Percentiles rank a stretch among this genome's conserved stretches.
Conservation (phyloP, 2,329 filamentous ascomycete genomes). For the Raffaelea albimanens region DNA sequence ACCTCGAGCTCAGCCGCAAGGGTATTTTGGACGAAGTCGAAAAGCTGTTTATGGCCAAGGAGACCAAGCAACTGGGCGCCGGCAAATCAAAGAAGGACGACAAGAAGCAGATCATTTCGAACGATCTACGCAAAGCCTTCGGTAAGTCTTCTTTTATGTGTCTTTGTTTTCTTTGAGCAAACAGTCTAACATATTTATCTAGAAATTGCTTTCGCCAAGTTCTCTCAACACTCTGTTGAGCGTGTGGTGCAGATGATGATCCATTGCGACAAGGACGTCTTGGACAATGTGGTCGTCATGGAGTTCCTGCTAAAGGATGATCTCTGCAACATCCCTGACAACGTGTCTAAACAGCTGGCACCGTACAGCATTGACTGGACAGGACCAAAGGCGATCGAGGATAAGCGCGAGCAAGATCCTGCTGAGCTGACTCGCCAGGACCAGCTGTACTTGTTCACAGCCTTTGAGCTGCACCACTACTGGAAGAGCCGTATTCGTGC, state of each 20-base stretch:
- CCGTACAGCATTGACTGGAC: slow-evolving; percentile 97
- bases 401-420: slow-evolving; percentile 77
- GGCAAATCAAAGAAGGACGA: slow-evolving; percentile 70
- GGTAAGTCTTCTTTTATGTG: slow-evolving; percentile 38
- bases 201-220: slow-evolving; percentile 89
- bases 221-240: slow-evolving; percentile 74
- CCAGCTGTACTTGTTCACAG: slow-evolving; percentile 88
- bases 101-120: slow-evolving; percentile 95
- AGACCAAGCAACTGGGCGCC: slow-evolving; percentile 78
- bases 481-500: slow-evolving; percentile 98
- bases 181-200: slow-evolving; percentile 13
- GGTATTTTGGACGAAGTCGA: slow-evolving; percentile 97
- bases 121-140: slow-evolving; percentile 80
- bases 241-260: slow-evolving; percentile 89
- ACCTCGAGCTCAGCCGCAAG: slow-evolving; percentile 83
- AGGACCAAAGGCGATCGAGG: slow-evolving; percentile 68
- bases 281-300: slow-evolving; percentile 89
- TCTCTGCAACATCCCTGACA: slow-evolving; percentile 85
- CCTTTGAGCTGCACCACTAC: slow-evolving; percentile 92
- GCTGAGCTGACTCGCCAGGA: slow-evolving; percentile 85
- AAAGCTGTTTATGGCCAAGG: slow-evolving; percentile 94
- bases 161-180: slow-evolving; percentile 16
- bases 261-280: slow-evolving; percentile 80
- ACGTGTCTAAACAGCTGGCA: slow-evolving; percentile 80
- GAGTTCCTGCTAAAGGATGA: slow-evolving; percentile 92